Base-by-base conservation (phyloP, 225 moss, liverwort and hornwort species). In the Physcomitrellopsis africana region DNA sequence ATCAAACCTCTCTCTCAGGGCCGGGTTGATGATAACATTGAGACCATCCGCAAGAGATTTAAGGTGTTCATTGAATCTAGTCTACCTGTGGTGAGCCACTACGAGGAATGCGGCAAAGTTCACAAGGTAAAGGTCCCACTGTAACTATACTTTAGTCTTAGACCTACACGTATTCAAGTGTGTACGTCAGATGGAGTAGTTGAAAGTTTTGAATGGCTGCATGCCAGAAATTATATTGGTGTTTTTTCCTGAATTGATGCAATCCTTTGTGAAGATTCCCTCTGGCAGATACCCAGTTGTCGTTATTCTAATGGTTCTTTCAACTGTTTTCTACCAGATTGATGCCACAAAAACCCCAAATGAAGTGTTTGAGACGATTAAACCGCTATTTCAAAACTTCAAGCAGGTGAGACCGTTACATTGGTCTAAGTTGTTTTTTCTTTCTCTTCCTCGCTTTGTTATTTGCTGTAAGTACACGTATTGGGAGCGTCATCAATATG, bases 11-110 rank as follows among this genome's bases (percentile, higher is more conserved):
- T 68, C 18, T 68, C 27, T 20, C 74, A 96, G 96, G 96, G 96
- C 73, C 96, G 96, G 68, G 91, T 77, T 47, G 94, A 96, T 81
- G 94, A 96, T 69, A 92, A 91, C 80, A 89, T 89, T 22, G 94
- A 91, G 69, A 92, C 88, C 27, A 96, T 96, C 12, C 92, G 94
- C 24, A 94, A 94, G 79, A 86, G 96, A 46, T 94, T 94, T 45
- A 85, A 89, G 70, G 91, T 94, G 11, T 96, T 91, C 71, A 45
- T 92, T 8, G 84, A 94, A 49, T 92, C 94, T 9, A 92, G 92
- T 82, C 43, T 94, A 75, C 96, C 96, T 12, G 91, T 92, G 47
- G 84, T 94, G 74, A 82, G 79, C 29, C 60, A 90, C 73, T 94
- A 96, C 9, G 87, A 96, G 65, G 67, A 79, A 20, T 64, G 64